Evolutionary conservation across 176 grass and related monocot genomes (phyloP).

Genomic region (Miscanthus lutarioriparius): DNA sequence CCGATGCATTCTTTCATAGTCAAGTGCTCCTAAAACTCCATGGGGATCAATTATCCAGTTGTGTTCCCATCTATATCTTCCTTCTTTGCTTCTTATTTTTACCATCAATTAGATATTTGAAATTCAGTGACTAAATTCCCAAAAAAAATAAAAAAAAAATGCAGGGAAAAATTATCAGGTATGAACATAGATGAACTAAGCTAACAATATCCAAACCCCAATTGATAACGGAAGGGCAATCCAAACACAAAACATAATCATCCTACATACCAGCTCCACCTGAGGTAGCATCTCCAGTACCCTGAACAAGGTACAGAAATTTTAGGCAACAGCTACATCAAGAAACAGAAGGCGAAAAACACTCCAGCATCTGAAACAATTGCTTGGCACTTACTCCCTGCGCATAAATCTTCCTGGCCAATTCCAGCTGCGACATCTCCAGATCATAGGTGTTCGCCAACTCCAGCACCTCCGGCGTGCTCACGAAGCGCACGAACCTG

Average conservation of each 20-base stretch:
- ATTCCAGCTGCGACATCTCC: constrained; percentile 94
- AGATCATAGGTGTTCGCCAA: constrained; percentile 75
- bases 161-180: constrained; percentile 17
- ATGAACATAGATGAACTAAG: constrained; percentile 26
- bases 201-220: neutral
- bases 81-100: constrained; percentile 27
- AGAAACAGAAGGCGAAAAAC: constrained; percentile 9
- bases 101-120: neutral
- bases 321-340: constrained; percentile 33
- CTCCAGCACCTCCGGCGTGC: constrained; percentile 94
- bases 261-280: constrained; percentile 59
- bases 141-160: neutral
- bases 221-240: neutral
- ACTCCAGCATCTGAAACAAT: constrained; percentile 7
- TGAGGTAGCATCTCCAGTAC: constrained; percentile 54
- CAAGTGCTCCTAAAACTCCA: neutral
- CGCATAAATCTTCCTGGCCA: constrained; percentile 91
- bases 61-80: neutral
- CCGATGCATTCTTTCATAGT: constrained; percentile 31
- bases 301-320: constrained; percentile 45
- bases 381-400: constrained; percentile 59
- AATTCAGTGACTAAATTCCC: neutral
- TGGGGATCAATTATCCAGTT: neutral
- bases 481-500: constrained; percentile 97
- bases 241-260: neutral